Percentiles rank a stretch among this genome's conserved stretches.
Conservation (phyloP, 208 protist species). For the Leishmania turanica region DNA sequence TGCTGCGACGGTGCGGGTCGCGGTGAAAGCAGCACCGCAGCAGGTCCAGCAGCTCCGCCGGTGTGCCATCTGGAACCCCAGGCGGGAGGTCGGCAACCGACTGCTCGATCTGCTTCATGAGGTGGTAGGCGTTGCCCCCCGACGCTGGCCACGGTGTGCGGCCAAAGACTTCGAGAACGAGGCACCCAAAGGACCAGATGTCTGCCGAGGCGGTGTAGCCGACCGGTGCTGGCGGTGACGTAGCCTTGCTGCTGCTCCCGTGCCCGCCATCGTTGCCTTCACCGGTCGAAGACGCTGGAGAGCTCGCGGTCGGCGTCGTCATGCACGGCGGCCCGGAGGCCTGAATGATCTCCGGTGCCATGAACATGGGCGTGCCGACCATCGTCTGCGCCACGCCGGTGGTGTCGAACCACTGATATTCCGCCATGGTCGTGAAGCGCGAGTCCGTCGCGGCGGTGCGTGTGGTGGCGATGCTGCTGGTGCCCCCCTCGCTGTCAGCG, state of each 20-base stretch:
- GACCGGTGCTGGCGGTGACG: neutral
- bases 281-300: neutral
- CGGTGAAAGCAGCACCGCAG: slow-evolving; percentile 66
- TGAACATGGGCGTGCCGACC: slow-evolving; percentile 86
- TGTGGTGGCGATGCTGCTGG: slow-evolving; percentile 22
- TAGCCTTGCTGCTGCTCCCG: neutral
- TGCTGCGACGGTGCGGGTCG: slow-evolving; percentile 52
- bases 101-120: slow-evolving; percentile 77
- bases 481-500: slow-evolving; percentile 16
- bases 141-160: slow-evolving; percentile 61
- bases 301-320: slow-evolving; percentile 6
- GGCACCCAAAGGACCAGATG: slow-evolving; percentile 88
- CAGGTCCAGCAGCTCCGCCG: slow-evolving; percentile 40
- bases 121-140: slow-evolving; percentile 50
- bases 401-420: slow-evolving; percentile 36
- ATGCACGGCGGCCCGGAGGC: slow-evolving; percentile 12
- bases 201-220: slow-evolving; percentile 77
- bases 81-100: slow-evolving; percentile 58
- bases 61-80: slow-evolving; percentile 59
- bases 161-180: slow-evolving; percentile 79
- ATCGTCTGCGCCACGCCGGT: slow-evolving; percentile 67
- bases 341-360: slow-evolving; percentile 86
- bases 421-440: slow-evolving; percentile 24
- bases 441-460: slow-evolving; percentile 24
- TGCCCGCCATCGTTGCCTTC: neutral